phyloP scores from a whole-genome alignment of 371 early-diverging fungal genomes.

The Entomophthora muscae region DNA sequence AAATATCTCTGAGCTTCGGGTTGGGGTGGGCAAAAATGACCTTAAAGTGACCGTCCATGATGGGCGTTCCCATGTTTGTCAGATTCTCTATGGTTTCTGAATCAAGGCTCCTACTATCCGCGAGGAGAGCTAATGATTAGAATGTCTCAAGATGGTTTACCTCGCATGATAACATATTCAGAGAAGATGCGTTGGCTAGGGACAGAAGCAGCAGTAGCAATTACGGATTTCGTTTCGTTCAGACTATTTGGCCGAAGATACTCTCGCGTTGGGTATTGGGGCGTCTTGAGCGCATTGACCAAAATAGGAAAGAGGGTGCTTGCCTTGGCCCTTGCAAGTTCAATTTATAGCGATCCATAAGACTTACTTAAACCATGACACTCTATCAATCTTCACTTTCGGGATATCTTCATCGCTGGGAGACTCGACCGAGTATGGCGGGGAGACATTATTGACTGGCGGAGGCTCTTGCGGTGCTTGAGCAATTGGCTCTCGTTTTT shows the following conservation, averaged over 20 bases:
- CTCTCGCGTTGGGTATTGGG: not conserved
- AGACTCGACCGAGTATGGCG: too few species aligned
- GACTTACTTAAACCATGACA: not conserved
- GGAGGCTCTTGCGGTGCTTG: too few species aligned
- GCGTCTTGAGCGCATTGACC: not conserved
- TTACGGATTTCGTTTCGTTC: not conserved
- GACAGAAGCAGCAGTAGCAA: not conserved
- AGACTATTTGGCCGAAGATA: not conserved
- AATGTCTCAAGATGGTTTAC: not conserved
- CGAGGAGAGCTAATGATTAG: not conserved
- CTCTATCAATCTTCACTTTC: not conserved
- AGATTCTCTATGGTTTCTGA: not conserved
- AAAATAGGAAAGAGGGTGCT: not conserved
- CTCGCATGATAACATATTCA: not conserved
- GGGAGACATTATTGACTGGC: too few species aligned
- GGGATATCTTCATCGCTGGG: too few species aligned
- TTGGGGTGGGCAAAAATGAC: not conserved
- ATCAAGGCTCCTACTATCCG: not conserved
- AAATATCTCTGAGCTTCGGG: not conserved
- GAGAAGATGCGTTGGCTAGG: not conserved
- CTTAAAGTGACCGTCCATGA: not conserved
- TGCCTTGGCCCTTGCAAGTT: not conserved
- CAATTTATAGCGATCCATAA: not conserved
- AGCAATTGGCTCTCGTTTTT: too few species aligned
- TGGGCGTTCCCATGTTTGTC: not conserved